Evolutionary conservation across 306 rosid genomes (phyloP).

Genomic region (Vachellia collinsii): DNA sequence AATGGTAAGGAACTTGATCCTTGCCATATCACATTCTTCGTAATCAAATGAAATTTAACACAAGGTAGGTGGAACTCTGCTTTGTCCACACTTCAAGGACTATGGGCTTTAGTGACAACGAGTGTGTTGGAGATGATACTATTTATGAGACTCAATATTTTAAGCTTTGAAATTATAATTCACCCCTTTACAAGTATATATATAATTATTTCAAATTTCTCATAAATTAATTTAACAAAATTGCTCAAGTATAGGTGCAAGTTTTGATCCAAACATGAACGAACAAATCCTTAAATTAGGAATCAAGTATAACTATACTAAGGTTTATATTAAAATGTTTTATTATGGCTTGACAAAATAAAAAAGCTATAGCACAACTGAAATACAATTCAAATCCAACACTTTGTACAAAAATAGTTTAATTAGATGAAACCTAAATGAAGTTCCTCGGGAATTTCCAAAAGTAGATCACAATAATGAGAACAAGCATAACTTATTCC

Average conservation of each 20-base stretch:
- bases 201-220: not conserved
- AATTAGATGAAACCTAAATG: not conserved
- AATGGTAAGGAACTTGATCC: not conserved
- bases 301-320: conserved; percentile 21
- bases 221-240: not conserved
- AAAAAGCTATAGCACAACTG: not conserved
- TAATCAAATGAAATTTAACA: conserved; percentile 2
- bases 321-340: conserved; percentile 10
- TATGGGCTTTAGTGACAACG: not conserved
- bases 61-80: not conserved
- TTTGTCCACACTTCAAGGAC: not conserved
- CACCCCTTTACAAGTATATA: not conserved
- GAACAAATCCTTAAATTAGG: not conserved
- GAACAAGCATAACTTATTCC: conserved; percentile 10
- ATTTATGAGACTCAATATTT: not conserved
- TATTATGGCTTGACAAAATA: not conserved
- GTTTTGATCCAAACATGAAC: conserved; percentile 13
- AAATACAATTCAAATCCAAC: not conserved
- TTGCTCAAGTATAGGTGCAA: not conserved
- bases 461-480: conserved; percentile 24
- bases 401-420: not conserved
- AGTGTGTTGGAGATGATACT: not conserved
- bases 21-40: not conserved
- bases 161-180: not conserved
- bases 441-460: conserved; percentile 16